A percentile compares a stretch with the other conserved stretches of the same genome.
These are phyloP conservation scores for Xylaria sp. DNA, from an alignment of 2,329 filamentous ascomycete genomes.

Conservation along the genomic window DNA sequence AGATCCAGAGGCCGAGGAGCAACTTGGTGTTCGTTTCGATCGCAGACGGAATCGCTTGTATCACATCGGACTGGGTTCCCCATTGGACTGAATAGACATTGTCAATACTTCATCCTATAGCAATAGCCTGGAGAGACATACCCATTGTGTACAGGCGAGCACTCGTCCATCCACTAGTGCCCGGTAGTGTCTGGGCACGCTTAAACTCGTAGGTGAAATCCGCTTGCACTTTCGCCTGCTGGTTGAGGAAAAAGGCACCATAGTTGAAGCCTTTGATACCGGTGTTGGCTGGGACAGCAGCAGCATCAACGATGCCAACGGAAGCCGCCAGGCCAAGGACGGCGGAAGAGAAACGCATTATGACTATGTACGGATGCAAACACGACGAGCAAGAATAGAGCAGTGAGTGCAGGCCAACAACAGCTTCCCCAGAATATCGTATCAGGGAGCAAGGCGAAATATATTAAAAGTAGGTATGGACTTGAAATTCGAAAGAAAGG, in stretches of 20 bases:
- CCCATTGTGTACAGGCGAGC: conserved; percentile 43
- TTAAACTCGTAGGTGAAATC: conserved; percentile 44
- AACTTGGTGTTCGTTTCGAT: conserved; percentile 54
- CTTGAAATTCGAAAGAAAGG: conserved; percentile 1
- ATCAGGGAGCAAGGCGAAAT: not conserved
- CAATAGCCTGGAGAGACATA: conserved; percentile 22
- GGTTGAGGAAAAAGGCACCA: conserved; percentile 43
- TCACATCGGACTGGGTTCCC: conserved; percentile 54
- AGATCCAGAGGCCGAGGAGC: conserved; percentile 60
- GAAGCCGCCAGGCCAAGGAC: conserved; percentile 37
- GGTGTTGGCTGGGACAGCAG: conserved; percentile 24
- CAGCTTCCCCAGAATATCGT: not conserved
- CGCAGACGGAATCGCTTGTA: conserved; percentile 71
- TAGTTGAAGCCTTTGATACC: conserved; percentile 43
- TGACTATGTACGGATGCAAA: conserved; percentile 26
- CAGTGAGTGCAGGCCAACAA: conserved; percentile 3
- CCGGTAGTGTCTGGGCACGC: conserved; percentile 38
- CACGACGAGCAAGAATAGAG: not conserved
- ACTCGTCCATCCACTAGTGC: conserved; percentile 40
- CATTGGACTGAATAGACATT: conserved; percentile 38
- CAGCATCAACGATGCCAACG: conserved; percentile 28
- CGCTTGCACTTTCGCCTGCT: conserved; percentile 38
- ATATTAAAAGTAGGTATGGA: not conserved
- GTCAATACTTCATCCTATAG: conserved; percentile 17
- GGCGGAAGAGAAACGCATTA: conserved; percentile 39